Evolutionary conservation across 768 basidiomycete species (phyloP), one percentile per base, ranked within the genome.

Genomic region (Mrakia hoshinonis): DNA sequence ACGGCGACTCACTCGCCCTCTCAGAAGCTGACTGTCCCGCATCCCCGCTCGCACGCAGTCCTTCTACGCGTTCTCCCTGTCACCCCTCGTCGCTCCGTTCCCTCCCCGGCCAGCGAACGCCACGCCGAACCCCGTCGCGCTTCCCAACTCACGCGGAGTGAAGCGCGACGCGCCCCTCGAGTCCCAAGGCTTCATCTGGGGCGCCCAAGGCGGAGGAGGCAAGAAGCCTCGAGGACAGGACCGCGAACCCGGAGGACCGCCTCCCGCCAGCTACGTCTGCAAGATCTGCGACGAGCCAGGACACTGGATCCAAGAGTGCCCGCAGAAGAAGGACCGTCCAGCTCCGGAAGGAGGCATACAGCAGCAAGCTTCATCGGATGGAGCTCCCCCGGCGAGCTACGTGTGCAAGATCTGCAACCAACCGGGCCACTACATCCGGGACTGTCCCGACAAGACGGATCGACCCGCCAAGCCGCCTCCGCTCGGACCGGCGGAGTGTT

Each of bases 41-140:
- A 63, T 46, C 52, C 43, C 22, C 1, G 12, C 4, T 46, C 12
- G 0, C 4, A 3, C 18, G 13, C 75, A 97, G 94, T 97, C 92
- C 89, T 97, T 96, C 81, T 99, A 99, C 80, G 96, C 96, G 2
- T 98, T 97, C 79, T 87, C 86, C 31, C 89, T 99, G 65, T 80
- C 85, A 0, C 86, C 91, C 2, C 82, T 83, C 81, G 20, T 77
- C 81, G 10, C 75, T 77, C 18, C 74, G 39, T 48, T 77, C 82
- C 24, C 82, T 76, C 5, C 75, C 7, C 47, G 72, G 4, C 89
- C 90, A 20, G 76, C 83, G 0, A 90, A 91, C 76, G 79, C 83
- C 0, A 89, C 79, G 18, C 76, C 78, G 3, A 80, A 78, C 63
- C 75, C 78, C 3, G 78, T 77, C 54, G 68, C 75, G 4, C 49